Conservation (phyloP, 257 asterid species). For the Rubia yunnanensis region DNA sequence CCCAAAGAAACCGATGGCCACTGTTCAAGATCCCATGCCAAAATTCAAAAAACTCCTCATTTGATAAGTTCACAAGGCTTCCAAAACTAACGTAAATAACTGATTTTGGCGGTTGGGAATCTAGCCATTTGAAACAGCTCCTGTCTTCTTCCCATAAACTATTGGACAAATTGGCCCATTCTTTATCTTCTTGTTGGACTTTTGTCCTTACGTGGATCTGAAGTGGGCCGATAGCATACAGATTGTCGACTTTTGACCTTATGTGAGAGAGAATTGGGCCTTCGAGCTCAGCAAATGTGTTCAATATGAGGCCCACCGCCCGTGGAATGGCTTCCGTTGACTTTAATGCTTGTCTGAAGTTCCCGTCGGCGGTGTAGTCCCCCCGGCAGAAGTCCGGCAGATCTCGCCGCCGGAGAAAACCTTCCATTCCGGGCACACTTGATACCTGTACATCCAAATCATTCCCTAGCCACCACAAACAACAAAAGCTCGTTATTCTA, state of each 20-base stretch:
- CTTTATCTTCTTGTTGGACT: background rate
- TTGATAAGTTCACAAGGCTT: conserved; percentile 11
- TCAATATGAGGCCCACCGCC: conserved; percentile 20
- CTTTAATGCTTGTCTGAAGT: background rate
- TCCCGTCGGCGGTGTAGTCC: conserved; percentile 3
- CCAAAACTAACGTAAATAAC: conserved; percentile 28
- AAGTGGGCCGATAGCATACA: conserved; percentile 21
- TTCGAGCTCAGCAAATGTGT: conserved; percentile 25
- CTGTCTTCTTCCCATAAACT: conserved; percentile 27
- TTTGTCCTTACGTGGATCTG: conserved; percentile 10
- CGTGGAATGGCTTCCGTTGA: conserved; percentile 3
- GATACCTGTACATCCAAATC: conserved; percentile 17
- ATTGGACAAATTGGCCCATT: background rate
- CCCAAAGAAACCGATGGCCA: conserved; percentile 22
- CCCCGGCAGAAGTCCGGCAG: conserved; percentile 19
- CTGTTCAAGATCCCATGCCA: conserved; percentile 25
- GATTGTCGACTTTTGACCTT: conserved; percentile 9
- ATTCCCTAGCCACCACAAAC: conserved; percentile 5
- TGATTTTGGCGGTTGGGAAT: conserved; percentile 12
- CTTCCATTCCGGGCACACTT: conserved; percentile 25
- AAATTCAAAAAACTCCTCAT: conserved; percentile 16
- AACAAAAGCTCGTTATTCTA: too few relatives aligned
- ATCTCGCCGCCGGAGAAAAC: conserved; percentile 20
- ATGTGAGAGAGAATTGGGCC: conserved; percentile 13
- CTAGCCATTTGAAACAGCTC: conserved; percentile 20